Evolutionary conservation across 2,329 filamentous ascomycete species (phyloP).

Genomic region (Penicillium paneum): DNA sequence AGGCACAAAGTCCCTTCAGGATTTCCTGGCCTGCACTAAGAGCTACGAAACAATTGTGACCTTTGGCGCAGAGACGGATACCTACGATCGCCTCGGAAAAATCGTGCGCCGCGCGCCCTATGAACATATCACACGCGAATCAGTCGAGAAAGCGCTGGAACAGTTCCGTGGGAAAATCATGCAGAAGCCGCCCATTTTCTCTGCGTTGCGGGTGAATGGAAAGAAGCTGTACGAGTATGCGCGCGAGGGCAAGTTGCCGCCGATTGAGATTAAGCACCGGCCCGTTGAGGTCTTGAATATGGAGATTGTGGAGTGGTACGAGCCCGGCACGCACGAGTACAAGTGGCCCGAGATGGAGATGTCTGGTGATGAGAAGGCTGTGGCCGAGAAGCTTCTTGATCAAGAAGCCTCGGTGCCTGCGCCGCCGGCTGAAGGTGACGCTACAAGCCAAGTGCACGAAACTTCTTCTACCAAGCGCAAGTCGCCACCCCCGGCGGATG

Average conservation of each 20-base stretch:
- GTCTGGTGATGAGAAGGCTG: constrained; percentile 67
- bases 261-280: constrained; percentile 76
- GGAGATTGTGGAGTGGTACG: constrained; percentile 78
- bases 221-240: constrained; percentile 97
- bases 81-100: constrained; percentile 83
- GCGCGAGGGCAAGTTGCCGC: constrained; percentile 79
- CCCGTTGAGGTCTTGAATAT: constrained; percentile 74
- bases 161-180: constrained; percentile 77
- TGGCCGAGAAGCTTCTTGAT: constrained; percentile 65
- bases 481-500: constrained; percentile 30
- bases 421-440: constrained; percentile 30
- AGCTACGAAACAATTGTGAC: constrained; percentile 85
- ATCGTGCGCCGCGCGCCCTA: constrained; percentile 72
- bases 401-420: constrained; percentile 31
- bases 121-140: constrained; percentile 73
- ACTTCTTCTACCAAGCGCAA: constrained; percentile 34
- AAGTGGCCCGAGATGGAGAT: constrained; percentile 78
- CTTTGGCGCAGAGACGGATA: constrained; percentile 90
- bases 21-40: constrained; percentile 86
- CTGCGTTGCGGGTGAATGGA: constrained; percentile 86
- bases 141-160: constrained; percentile 72
- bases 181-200: constrained; percentile 90
- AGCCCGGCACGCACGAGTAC: constrained; percentile 75
- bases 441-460: constrained; percentile 18
- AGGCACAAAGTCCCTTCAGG: constrained; percentile 76